Conservation (phyloP, 305 asterid genomes). For the Rubia tinctorum region DNA sequence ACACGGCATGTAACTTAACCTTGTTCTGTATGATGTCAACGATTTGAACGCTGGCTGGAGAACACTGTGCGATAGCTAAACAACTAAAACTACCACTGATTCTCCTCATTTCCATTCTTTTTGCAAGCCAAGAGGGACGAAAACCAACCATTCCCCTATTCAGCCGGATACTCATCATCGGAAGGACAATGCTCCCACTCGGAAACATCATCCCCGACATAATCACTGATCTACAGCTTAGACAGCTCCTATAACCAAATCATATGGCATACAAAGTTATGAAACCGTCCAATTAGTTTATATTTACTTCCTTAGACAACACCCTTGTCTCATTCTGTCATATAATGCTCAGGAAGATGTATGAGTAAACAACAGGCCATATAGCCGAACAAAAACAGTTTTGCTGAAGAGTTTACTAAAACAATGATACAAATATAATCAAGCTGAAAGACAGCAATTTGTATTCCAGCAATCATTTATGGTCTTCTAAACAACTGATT, state of each 20-base stretch:
- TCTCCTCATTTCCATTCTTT: background rate
- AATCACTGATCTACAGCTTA: background rate
- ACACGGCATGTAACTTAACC: slow-evolving; percentile 27
- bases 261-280: background rate
- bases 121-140: background rate
- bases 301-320: background rate
- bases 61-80: slow-evolving; percentile 13
- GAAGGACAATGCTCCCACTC: slow-evolving; percentile 7
- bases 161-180: background rate
- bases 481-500: background rate
- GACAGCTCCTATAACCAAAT: background rate
- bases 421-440: background rate
- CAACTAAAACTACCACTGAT: background rate
- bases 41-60: slow-evolving; percentile 21
- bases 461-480: background rate
- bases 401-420: background rate
- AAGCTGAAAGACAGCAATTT: background rate
- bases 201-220: slow-evolving; percentile 24
- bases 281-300: background rate
- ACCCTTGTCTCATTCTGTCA: background rate
- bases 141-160: background rate
- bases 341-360: too few species aligned
- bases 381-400: background rate
- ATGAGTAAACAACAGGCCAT: background rate
- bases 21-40: slow-evolving; percentile 65